Evolutionary conservation across 148 eudicot genomes (phyloP), one percentile per base, ranked within the genome.

Genomic region (Nyssa sinensis): DNA sequence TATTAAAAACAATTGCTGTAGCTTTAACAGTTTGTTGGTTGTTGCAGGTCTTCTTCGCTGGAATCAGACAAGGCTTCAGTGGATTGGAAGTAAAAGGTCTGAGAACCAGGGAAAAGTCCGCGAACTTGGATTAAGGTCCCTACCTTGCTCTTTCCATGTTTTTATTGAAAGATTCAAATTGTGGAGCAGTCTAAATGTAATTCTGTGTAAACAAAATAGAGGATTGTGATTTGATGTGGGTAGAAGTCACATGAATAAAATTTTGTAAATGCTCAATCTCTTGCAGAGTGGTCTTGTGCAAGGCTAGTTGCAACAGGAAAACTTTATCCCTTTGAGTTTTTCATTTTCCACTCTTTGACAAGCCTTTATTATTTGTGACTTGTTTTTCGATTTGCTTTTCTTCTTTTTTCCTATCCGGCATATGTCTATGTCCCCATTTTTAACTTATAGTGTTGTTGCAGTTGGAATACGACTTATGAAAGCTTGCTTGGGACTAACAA

Each of bases 11-110:
- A n/a, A n/a, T n/a, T n/a, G n/a, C n/a, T n/a, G n/a, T 60, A 69
- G 37, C 51, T 9, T 32, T 37, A 7, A 27, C n/a, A 35, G 32
- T 74, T 49, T 74, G 19, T 11, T 66, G 58, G 47, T 37, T n/a
- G n/a, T n/a, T 69, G 55, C 83, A 93, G 98, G 98, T 68, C 84
- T 84, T 78, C 82, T 84, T 66, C 82, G 66, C 29, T 93, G 96
- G 96, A 89, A 87, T 73, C 90, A 93, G 74, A 73, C 31, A n/a
- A 88, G 96, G 77, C 81, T 75, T 70, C 89, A 89, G 70, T 93
- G 98, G 98, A 74, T 80, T 30, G 89, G 76, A 73, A 84, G 66
- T 69, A 80, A 80, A 67, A 85, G 72, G 66, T 32, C 81, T 29
- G 79, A 80, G n/a, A 73, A 72, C 67, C 74, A 73, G 37, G 68